A percentile compares a stretch with the other conserved stretches of the same genome.
Evolutionary conservation across 495 filamentous ascomycete genomes (phyloP).

Genomic region (Letharia lupina): DNA sequence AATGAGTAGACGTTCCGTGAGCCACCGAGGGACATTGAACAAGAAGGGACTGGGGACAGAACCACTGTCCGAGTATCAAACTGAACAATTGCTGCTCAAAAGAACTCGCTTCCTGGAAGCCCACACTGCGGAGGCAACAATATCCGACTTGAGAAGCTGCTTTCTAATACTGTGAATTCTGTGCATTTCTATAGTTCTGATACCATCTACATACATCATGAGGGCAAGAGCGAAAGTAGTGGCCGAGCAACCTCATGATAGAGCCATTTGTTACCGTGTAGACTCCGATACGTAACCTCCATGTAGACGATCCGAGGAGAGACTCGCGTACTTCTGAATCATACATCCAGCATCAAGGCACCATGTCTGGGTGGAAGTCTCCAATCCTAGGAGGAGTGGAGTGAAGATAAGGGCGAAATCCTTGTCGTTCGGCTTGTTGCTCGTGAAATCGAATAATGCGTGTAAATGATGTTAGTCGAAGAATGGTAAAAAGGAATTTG

Average conservation of each 20-base stretch:
- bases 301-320: neutral
- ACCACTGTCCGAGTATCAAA: too few relatives aligned
- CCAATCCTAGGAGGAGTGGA: neutral
- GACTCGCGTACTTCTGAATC: neutral
- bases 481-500: neutral
- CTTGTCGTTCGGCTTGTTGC: neutral
- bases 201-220: slow-evolving; percentile 16
- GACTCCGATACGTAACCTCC: neutral
- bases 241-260: slow-evolving; percentile 1
- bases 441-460: neutral
- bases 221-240: slow-evolving; percentile 9
- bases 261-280: slow-evolving; percentile 3
- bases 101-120: neutral
- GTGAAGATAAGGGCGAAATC: neutral
- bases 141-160: neutral
- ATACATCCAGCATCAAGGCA: neutral
- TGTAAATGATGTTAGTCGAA: slow-evolving; percentile 8
- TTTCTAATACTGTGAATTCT: neutral
- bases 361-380: neutral
- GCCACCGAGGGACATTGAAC: too few relatives aligned
- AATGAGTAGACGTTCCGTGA: too few relatives aligned
- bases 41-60: too few relatives aligned
- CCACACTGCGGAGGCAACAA: neutral
- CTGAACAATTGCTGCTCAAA: neutral
- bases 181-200: slow-evolving; percentile 15